A percentile compares a stretch with the other conserved stretches of the same genome.
phyloP scores from a whole-genome alignment of 768 basidiomycete species.

The Collybia mongolica region DNA sequence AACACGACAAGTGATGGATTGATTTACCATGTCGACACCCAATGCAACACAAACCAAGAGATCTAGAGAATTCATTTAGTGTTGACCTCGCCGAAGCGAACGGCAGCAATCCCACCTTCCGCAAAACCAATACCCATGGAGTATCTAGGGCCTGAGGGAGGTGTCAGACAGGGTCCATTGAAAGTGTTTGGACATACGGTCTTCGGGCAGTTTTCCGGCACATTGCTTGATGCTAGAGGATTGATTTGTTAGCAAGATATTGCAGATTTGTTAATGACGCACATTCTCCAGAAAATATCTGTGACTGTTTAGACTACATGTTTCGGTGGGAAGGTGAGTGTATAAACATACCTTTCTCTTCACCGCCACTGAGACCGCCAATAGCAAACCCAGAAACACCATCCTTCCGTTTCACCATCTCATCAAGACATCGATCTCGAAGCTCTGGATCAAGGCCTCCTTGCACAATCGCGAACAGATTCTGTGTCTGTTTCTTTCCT shows the following conservation, averaged over 20 bases:
- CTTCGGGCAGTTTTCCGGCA: constrained; percentile 72
- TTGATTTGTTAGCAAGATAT: no score
- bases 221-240: constrained; percentile 73
- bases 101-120: constrained; percentile 55
- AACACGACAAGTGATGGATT: background rate
- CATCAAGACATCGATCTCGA: constrained; percentile 73
- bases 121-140: constrained; percentile 94
- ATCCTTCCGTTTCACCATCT: constrained; percentile 76
- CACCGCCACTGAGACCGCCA: constrained; percentile 87
- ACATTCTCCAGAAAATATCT: constrained; percentile 90
- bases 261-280: constrained; percentile 16
- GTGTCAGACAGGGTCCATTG: constrained; percentile 11
- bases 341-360: constrained; percentile 72
- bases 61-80: constrained; percentile 43
- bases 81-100: background rate
- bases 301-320: background rate
- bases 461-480: constrained; percentile 91
- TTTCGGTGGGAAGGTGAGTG: constrained; percentile 2
- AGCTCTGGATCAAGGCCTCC: constrained; percentile 76
- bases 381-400: constrained; percentile 89
- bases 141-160: constrained; percentile 72
- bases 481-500: constrained; percentile 66
- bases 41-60: constrained; percentile 87
- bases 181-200: constrained; percentile 48
- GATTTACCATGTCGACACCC: constrained; percentile 85